These are phyloP conservation scores for Ganoderma lingzhi DNA, from an alignment of 1,284 basidiomycete species.

Conservation along the genomic window DNA sequence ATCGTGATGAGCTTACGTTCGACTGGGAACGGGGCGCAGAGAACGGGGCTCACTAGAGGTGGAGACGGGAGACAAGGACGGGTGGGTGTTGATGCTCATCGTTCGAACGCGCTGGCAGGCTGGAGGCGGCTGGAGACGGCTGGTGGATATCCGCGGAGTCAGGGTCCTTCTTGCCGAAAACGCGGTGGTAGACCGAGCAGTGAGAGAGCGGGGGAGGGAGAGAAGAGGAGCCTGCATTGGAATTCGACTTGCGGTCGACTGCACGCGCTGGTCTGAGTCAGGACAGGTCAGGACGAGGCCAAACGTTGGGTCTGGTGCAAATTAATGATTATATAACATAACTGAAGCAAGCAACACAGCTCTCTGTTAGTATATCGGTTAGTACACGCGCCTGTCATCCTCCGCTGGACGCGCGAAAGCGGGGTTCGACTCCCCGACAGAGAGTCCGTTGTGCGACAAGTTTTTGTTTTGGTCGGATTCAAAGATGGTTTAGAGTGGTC, in stretches of 20 bases:
- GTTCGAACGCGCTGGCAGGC: conserved; percentile 21
- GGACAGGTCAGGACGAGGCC: not conserved
- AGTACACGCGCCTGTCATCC: conserved; percentile 31
- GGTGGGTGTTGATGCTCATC: conserved; percentile 58
- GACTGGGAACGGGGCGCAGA: not conserved
- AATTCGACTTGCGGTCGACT: not conserved
- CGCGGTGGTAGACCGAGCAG: not conserved
- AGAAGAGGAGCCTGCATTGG: conserved; percentile 5
- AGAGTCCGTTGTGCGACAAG: conserved; percentile 34
- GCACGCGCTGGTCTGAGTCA: too few relatives aligned
- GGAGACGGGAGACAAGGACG: conserved; percentile 60
- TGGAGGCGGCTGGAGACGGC: not conserved
- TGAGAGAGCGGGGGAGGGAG: conserved; percentile 11
- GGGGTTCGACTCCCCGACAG: conserved; percentile 54
- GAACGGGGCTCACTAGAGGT: conserved; percentile 52
- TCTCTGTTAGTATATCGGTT: conserved; percentile 34
- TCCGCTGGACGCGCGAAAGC: conserved; percentile 45
- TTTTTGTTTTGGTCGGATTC: not conserved
- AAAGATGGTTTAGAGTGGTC: too few relatives aligned
- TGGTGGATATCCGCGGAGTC: not conserved
- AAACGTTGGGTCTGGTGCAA: too few relatives aligned
- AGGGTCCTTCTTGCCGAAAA: not conserved
- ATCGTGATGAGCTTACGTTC: not conserved
- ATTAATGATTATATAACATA: not conserved
- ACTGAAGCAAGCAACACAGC: not conserved